Evolutionary conservation across 2,329 filamentous ascomycete species (phyloP), one percentile per base, ranked within the genome.

Genomic region (Diplocarpon mali): DNA sequence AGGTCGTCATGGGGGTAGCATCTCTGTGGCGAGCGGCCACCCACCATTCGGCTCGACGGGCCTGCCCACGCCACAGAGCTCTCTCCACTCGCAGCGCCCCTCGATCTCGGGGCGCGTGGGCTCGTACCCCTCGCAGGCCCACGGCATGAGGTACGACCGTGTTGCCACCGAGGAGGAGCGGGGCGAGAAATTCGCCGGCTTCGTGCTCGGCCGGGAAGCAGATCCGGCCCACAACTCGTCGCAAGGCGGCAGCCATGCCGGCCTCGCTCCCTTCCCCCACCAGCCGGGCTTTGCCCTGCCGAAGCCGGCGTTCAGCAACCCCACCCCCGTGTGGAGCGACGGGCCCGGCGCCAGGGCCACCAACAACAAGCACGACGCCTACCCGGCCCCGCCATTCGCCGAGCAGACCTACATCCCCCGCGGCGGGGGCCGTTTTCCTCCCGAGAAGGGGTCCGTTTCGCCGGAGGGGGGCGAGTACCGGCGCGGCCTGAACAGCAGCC

Each of bases 71-170:
- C 61, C 67, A 43, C 65, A 62, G 59, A 66, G 64, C 60, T 65
- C 71, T 32, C 65, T 67, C 17, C 69, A 71, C 47, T 68, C 71
- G 1, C 69, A 72, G 45, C 67, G 69, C 6, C 64, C 66, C 16
- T 65, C 65, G 2, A 60, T 69, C 37, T 61, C 65, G n/a, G 63
- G 63, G 27, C 68, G 69, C 29, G 65, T 68, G 2, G 58, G 65
- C 5, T 73, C 74, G 0, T 69, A 72, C 46, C 68, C 66, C 4
- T 61, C 70, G 5, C 69, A 72, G 48, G 60, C 64, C 36, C 70
- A 67, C 48, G 62, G 62, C 13, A 60, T 64, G 9, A 53, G 54
- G 28, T 60, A 52, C 35, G 55, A 60, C 11, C 38, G 55, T 10
- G 40, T 48, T 16, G 55, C 56, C 42, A 48, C 42, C 14, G 57